These are phyloP conservation scores for Annulohypoxylon nitens DNA, from an alignment of 495 filamentous ascomycete genomes.

Conservation along the genomic window DNA sequence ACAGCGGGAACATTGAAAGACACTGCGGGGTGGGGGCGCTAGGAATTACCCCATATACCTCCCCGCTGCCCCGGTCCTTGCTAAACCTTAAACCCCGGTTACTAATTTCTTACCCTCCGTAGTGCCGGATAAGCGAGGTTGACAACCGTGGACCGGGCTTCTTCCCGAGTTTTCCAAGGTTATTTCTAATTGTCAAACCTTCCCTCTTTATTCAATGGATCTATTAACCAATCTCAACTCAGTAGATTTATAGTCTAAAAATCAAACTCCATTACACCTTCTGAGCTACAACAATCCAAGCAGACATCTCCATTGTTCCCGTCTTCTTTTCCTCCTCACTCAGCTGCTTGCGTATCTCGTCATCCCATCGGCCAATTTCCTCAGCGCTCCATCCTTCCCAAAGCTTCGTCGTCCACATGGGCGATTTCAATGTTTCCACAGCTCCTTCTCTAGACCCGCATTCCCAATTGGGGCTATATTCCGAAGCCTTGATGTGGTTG, in stretches of 20 bases:
- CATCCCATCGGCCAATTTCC: conserved; percentile 43
- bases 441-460: conserved; percentile 26
- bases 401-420: conserved; percentile 45
- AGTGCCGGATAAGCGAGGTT: conserved; percentile 11
- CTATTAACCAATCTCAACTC: background rate
- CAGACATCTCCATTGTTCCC: conserved; percentile 64
- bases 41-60: background rate
- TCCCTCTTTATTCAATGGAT: background rate
- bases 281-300: conserved; percentile 61
- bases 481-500: conserved; percentile 24
- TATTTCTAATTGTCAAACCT: background rate
- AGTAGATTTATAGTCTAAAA: too few relatives aligned
- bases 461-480: conserved; percentile 38
- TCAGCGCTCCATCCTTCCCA: conserved; percentile 52
- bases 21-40: background rate
- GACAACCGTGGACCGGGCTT: too few relatives aligned
- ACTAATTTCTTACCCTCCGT: background rate
- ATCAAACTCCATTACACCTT: conserved; percentile 9
- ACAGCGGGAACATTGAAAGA: background rate
- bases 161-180: background rate
- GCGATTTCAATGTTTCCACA: conserved; percentile 35
- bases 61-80: conserved; percentile 4
- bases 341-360: conserved; percentile 50
- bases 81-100: conserved; percentile 8
- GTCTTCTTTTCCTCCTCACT: conserved; percentile 60